A percentile compares a stretch with the other conserved stretches of the same genome.
phyloP scores from a whole-genome alignment of 345 rosid species.

The Punica granatum region DNA sequence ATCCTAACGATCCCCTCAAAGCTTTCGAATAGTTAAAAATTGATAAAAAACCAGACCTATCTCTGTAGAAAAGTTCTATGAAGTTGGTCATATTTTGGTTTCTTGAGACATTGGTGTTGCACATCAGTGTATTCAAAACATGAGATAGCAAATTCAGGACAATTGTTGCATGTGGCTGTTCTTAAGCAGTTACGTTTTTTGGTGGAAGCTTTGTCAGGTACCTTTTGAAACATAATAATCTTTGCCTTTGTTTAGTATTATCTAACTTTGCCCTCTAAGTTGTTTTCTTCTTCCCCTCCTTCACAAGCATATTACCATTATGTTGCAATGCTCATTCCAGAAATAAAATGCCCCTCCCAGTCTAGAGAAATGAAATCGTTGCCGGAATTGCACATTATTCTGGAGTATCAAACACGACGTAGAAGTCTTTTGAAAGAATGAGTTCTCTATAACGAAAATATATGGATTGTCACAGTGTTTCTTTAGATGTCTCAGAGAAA shows the following conservation, averaged over 20 bases:
- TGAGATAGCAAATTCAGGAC: not conserved
- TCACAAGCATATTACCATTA: no score
- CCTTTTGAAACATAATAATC: not conserved
- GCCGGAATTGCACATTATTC: no score
- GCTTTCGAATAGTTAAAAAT: slow-evolving; percentile 26
- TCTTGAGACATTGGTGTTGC: not conserved
- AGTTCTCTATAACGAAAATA: no score
- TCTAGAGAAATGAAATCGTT: no score
- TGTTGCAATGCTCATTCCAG: no score
- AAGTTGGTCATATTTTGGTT: not conserved
- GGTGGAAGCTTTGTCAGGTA: not conserved
- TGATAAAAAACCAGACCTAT: not conserved
- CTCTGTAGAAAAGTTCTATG: not conserved
- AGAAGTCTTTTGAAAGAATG: no score
- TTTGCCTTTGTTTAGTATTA: not conserved
- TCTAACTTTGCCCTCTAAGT: no score
- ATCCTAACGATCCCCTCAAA: slow-evolving; percentile 52
- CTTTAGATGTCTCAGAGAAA: no score
- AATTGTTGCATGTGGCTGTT: not conserved
- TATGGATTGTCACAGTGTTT: no score
- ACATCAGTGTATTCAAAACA: not conserved
- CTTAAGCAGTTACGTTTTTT: not conserved
- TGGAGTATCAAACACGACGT: no score
- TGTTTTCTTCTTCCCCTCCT: no score
- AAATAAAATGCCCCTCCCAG: no score